Conservation (phyloP, 164 flowering plant genomes). For the Vitis amurensis region DNA sequence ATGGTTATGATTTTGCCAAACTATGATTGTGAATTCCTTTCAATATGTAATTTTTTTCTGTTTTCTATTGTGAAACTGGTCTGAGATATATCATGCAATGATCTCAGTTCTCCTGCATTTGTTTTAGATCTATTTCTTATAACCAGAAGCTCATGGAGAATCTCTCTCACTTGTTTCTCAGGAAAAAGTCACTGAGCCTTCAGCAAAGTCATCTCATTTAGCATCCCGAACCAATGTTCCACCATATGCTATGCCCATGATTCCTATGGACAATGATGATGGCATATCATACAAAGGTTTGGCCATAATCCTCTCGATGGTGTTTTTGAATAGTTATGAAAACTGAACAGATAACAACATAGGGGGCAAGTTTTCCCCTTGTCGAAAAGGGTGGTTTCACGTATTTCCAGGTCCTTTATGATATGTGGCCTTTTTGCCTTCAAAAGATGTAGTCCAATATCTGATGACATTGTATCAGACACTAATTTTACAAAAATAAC, state of each 20-base stretch:
- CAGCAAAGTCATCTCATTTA: slow-evolving; percentile 50
- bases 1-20: not conserved
- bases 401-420: no score
- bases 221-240: slow-evolving; percentile 56
- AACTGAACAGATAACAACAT: no score
- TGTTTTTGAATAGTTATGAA: no score
- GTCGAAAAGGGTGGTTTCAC: no score
- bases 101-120: not conserved
- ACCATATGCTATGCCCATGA: slow-evolving; percentile 53
- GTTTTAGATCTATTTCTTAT: not conserved
- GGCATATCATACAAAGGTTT: slow-evolving; percentile 70
- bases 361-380: no score
- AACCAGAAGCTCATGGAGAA: not conserved
- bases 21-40: not conserved
- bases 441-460: no score
- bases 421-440: no score
- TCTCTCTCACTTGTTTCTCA: slow-evolving; percentile 20
- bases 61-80: no score
- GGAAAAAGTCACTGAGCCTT: slow-evolving; percentile 67
- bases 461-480: no score
- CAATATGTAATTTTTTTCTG: not conserved
- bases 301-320: no score
- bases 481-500: no score
- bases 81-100: not conserved
- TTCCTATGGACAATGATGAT: slow-evolving; percentile 68